Percentiles rank a stretch among this genome's conserved stretches.
Conservation (phyloP, 345 rosid species). For the sweet orange (Citrus sinensis) region DVS_A1.0 CM039163.1:45799501-45800000, state of each 20-base stretch:
- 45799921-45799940: slow-evolving; percentile 77
- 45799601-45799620: not conserved
- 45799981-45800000: not conserved
- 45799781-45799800: not conserved
- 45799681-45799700: not conserved
- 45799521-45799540: too few species aligned
- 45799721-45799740: slow-evolving; percentile 3
- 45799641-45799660: not conserved
- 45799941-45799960: not conserved
- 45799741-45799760: slow-evolving; percentile 6
- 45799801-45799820: not conserved
- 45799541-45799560: too few species aligned
- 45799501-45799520: too few species aligned
- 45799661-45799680: not conserved
- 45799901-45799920: slow-evolving; percentile 82
- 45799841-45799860: slow-evolving; percentile 1
- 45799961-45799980: not conserved
- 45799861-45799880: slow-evolving; percentile 36
- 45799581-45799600: not conserved
- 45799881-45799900: slow-evolving; percentile 72
- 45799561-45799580: not conserved
- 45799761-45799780: not conserved
- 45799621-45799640: not conserved
- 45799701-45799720: not conserved
- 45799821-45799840: not conserved